phyloP scores from a whole-genome alignment of 2,329 filamentous ascomycete species.

The Colletotrichum plurivorum region DNA sequence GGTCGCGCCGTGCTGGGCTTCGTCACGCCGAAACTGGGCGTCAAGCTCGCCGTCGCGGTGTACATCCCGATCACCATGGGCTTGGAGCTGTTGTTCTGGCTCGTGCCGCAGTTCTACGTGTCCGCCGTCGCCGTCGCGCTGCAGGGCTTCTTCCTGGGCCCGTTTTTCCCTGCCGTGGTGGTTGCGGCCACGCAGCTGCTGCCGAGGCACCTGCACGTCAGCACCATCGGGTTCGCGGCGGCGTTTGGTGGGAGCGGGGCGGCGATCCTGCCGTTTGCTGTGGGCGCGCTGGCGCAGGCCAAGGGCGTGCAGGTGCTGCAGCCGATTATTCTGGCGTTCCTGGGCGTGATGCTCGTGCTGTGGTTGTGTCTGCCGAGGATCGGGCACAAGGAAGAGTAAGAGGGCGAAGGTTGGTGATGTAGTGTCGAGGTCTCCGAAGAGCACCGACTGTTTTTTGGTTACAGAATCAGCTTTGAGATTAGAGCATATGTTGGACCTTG shows the following conservation, averaged over 20 bases:
- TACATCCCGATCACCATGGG: slow-evolving; percentile 77
- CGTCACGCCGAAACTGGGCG: slow-evolving; percentile 78
- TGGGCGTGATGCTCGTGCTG: slow-evolving; percentile 58
- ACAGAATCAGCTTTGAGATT: no score
- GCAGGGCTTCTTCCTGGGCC: slow-evolving; percentile 85
- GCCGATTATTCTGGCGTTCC: slow-evolving; percentile 67
- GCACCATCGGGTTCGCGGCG: slow-evolving; percentile 82
- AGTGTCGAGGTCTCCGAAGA: not conserved
- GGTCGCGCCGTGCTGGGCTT: slow-evolving; percentile 81
- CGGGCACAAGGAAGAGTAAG: slow-evolving; percentile 55
- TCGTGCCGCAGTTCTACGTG: slow-evolving; percentile 83
- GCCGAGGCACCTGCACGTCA: slow-evolving; percentile 81
- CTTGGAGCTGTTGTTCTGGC: slow-evolving; percentile 83
- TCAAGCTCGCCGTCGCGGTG: slow-evolving; percentile 73
- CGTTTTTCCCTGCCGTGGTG: slow-evolving; percentile 81
- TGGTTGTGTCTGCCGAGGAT: slow-evolving; percentile 63
- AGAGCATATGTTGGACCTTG: no score
- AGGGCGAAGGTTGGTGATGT: not conserved
- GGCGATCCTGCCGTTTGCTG: slow-evolving; percentile 75
- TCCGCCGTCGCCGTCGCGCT: slow-evolving; percentile 80
- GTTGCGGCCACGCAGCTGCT: slow-evolving; percentile 79
- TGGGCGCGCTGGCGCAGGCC: slow-evolving; percentile 74
- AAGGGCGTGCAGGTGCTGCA: slow-evolving; percentile 70
- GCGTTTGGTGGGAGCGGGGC: slow-evolving; percentile 83
- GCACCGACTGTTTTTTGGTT: no score